A percentile compares a stretch with the other conserved stretches of the same genome.
phyloP scores from a whole-genome alignment of 176 grass and related monocot genomes.

The Elaeis guineensis region DNA sequence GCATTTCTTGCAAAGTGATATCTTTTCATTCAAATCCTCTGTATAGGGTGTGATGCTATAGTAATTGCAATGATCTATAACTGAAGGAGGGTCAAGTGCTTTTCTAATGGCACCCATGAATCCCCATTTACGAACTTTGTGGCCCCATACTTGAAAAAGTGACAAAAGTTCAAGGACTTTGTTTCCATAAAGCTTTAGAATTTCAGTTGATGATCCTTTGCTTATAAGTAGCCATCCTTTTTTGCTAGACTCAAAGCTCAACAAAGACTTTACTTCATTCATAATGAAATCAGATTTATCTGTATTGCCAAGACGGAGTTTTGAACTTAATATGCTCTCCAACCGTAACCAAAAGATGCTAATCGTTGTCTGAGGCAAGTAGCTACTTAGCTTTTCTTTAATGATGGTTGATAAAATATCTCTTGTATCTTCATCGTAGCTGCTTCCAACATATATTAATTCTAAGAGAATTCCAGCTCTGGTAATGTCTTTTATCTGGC shows the following conservation, averaged over 20 bases:
- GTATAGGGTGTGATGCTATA: not conserved
- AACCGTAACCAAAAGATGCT: slow-evolving; percentile 19
- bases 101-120: slow-evolving; percentile 3
- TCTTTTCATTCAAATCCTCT: not conserved
- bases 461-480: slow-evolving; percentile 8
- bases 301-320: not conserved
- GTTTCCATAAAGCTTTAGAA: slow-evolving; percentile 6
- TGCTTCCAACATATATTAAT: slow-evolving; percentile 15
- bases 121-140: slow-evolving; percentile 11
- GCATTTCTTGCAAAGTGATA: slow-evolving; percentile 13
- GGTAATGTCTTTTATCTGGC: slow-evolving; percentile 7
- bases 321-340: slow-evolving; percentile 21
- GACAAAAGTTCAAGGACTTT: slow-evolving; percentile 12
- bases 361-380: slow-evolving; percentile 5
- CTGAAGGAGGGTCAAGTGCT: not conserved
- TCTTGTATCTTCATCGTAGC: not conserved
- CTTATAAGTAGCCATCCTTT: slow-evolving; percentile 11
- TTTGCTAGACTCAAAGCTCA: not conserved
- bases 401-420: slow-evolving; percentile 5
- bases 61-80: slow-evolving; percentile 9
- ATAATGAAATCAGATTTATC: slow-evolving; percentile 17
- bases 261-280: slow-evolving; percentile 8
- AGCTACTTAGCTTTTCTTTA: slow-evolving; percentile 11
- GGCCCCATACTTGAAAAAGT: not conserved
- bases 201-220: slow-evolving; percentile 8